Base-by-base conservation (phyloP, 441 rosid species). In the Corymbia calophylla region DNA sequence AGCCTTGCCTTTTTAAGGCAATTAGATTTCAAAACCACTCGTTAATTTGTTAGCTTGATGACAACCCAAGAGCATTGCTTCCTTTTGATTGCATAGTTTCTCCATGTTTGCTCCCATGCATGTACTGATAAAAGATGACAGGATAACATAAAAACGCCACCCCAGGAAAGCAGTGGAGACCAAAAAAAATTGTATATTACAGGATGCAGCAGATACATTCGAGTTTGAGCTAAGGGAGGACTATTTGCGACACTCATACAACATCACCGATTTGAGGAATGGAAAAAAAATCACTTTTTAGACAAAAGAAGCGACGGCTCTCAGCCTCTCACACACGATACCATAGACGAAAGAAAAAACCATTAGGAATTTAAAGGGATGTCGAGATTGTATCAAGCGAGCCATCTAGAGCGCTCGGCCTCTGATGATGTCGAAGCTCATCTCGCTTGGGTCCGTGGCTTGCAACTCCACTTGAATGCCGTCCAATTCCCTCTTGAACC, bases 401-500 rank as follows among this genome's bases (percentile, higher is more conserved):
- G n/a, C 48, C 82, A 62, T 66, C 90, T 93, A 96, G 82, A 94
- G 91, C 18, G 97, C 97, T 86, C 97, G 93, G 48, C 89, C 88
- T 94, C 93, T 94, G 90, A 96, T 92, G 90, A 96, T 94, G 91
- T 96, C 97, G 5, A 95, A 86, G 93, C 97, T 96, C 96, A 96
- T 96, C 92, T 96, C 97, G 73, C 97, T 96, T 17, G 97, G 97
- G 87, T 96, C 97, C 0, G 97, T 96, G 60, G 97, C 97, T 89
- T 96, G 97, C 88, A 96, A 93, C 94, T 96, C 98, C 58, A 95
- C 94, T 90, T 94, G 96, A 89, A 94, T 95, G 27, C 98, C 98
- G 44, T 96, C 97, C 92, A 96, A 88, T 90, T 96, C 97, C 89
- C 97, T 93, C 94, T 95, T 96, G 95, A 96, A 96, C 92, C 96